Base-by-base conservation (phyloP, 2,329 filamentous ascomycete genomes). In the Venturia nashicola region DNA sequence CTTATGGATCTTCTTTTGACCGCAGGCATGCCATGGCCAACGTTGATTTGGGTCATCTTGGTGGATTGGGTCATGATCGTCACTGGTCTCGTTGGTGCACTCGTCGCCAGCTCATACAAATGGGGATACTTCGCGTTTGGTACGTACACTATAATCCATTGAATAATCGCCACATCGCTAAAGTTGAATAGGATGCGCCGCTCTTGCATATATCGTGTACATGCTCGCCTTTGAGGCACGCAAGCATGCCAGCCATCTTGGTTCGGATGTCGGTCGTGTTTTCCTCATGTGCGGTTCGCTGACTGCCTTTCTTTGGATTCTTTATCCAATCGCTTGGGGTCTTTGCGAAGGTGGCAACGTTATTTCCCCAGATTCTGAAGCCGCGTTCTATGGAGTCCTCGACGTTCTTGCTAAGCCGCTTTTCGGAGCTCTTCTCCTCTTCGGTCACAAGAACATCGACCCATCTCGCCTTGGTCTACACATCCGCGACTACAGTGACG, bases 1-100 rank as follows among this genome's bases (percentile, higher is more conserved):
- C 78, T 89, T 1, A 72, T 83, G 61, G 83, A 86, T 65, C 71
- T 89, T 1, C 76, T 88, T 51, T 76, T 90, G 23, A 86, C 85
- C 0, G 84, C 80, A 5, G 86, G 83, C 42, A 76, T 88, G 65
- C 85, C 86, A 23, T 86, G 82, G 74, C 83, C 85, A 0, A 86
- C 83, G 1, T 83, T 88, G 36, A 70, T 87, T 46, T 83, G 81
- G 69, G 81, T 83, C 1, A 76, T 89, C 8, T 75, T 89, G 5
- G 78, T 87, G 3, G 84, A 87, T 67, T 77, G 82, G 69, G 77
- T 88, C 68, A 87, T 89, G 85, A 81, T 89, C 59, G 75, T 88
- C n/a, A 83, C 82, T 27, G 85, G 84, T 32, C 79, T 89, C 6
- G 79, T 88, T 20, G 86, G 87, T 36, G 85, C 86, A 3, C 79